A percentile compares a stretch with the other conserved stretches of the same genome.
These are phyloP conservation scores for Trichophyton benhamiae DNA, from an alignment of 2,329 filamentous ascomycete species.

Conservation along the genomic window DNA sequence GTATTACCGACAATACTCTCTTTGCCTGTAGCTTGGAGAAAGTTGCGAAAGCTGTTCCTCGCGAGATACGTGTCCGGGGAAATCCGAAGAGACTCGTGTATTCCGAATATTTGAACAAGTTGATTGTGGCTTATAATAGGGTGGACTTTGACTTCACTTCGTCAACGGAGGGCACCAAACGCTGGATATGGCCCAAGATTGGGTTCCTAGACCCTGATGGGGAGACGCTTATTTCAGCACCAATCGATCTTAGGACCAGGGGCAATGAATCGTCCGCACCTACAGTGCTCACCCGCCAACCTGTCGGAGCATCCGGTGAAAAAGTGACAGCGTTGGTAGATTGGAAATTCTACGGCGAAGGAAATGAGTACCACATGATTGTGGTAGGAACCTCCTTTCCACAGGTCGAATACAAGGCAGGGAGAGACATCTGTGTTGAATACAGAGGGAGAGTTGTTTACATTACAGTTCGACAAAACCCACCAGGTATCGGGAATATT, in stretches of 20 bases:
- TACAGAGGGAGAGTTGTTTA: conserved; percentile 28
- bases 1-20: conserved; percentile 36
- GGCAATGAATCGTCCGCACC: neutral
- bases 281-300: conserved; percentile 15
- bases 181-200: conserved; percentile 24
- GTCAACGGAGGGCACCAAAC: conserved; percentile 20
- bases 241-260: conserved; percentile 3
- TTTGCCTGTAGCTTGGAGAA: conserved; percentile 37
- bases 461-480: conserved; percentile 23
- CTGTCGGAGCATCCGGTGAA: conserved; percentile 27
- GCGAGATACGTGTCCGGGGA: conserved; percentile 30
- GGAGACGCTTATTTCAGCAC: conserved; percentile 2
- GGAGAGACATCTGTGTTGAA: neutral
- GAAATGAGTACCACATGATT: conserved; percentile 30
- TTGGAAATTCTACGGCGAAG: conserved; percentile 27
- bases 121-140: conserved; percentile 38
- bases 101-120: conserved; percentile 33
- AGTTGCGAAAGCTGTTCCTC: conserved; percentile 30
- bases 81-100: conserved; percentile 34
- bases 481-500: conserved; percentile 19
- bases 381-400: conserved; percentile 29
- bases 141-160: conserved; percentile 17
- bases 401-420: neutral
- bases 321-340: conserved; percentile 32
- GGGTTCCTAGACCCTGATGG: conserved; percentile 30